Conservation (phyloP, 2,329 filamentous ascomycete genomes). For the Exophiala spinifera region DNA sequence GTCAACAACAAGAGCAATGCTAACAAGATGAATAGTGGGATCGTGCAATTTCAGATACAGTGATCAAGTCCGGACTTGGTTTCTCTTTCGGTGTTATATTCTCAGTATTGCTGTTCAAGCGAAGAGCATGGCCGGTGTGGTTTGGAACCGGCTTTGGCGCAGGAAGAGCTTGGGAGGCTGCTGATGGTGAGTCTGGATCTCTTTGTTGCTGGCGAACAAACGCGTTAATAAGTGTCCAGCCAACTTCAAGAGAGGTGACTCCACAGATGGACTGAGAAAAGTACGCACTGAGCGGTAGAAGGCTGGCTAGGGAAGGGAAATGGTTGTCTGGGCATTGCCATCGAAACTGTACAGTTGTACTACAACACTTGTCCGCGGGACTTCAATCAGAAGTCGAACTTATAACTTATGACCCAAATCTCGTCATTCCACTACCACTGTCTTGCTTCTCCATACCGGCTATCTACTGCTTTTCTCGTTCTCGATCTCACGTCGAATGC, state of each 20-base stretch:
- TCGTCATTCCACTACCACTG: background rate
- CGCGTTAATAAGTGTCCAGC: slow-evolving; percentile 22
- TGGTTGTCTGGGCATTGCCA: slow-evolving; percentile 8
- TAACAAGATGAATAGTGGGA: slow-evolving; percentile 71
- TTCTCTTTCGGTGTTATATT: slow-evolving; percentile 98
- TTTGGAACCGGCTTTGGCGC: slow-evolving; percentile 92
- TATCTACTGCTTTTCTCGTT: slow-evolving; percentile 66
- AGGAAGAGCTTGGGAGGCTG: slow-evolving; percentile 96
- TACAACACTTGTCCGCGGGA: slow-evolving; percentile 20
- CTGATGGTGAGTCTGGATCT: slow-evolving; percentile 67
- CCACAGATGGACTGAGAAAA: slow-evolving; percentile 30
- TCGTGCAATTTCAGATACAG: slow-evolving; percentile 92
- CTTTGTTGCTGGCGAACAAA: background rate
- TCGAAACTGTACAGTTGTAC: slow-evolving; percentile 21
- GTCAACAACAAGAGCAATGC: slow-evolving; percentile 12
- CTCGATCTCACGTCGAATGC: slow-evolving; percentile 78
- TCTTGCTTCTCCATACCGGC: background rate
- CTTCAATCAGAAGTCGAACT: slow-evolving; percentile 7
- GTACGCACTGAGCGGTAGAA: slow-evolving; percentile 28
- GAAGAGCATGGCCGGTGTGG: slow-evolving; percentile 95
- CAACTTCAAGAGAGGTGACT: slow-evolving; percentile 30
- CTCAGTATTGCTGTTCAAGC: slow-evolving; percentile 96
- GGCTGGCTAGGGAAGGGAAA: slow-evolving; percentile 2
- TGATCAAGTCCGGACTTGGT: slow-evolving; percentile 94
- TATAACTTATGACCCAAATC: background rate